Base-by-base conservation (phyloP, 2,329 filamentous ascomycete species). In the Colletotrichum australisinense region DNA sequence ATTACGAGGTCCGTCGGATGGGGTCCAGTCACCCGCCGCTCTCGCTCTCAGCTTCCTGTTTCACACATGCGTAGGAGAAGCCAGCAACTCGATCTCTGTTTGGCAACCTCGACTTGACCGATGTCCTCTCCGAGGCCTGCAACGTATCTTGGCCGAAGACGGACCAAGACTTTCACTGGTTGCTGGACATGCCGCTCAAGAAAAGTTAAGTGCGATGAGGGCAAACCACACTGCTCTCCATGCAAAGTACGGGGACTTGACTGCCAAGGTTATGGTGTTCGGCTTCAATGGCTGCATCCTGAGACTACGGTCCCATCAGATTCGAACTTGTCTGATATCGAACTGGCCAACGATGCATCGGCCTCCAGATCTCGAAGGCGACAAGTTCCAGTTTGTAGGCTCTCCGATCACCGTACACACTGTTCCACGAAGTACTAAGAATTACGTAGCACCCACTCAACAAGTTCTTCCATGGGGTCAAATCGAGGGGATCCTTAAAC, bases 161-260 rank as follows among this genome's bases (percentile, higher is more conserved):
- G 76, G 24, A 77, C 71, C 46, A 80, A 80, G 71, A 79, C 76
- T 3, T 79, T 80, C 67, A 78, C 75, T 5, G 81, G 81, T 8
- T 83, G 81, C 69, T 82, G 80, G 80, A 81, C 81, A 9, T 83
- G 81, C 74, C 81, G 81, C 19, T 73, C 78, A 26, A 77, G 81
- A 22, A 80, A 80, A 73, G 78, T 82, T 71, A 83, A 83, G 75
- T 68, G 65, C 22, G 82, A 83, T 63, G 81, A 83, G 76, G 74
- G 67, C 42, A 77, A 74, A 24, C 82, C 81, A 1, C 69, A 64
- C 12, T 83, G 81, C 60, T 63, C 70, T 56, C 78, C 81, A 67
- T 83, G 82, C 74, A 74, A 67, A 28, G 68, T 72, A 12, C 78
- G 78, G 35, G 69, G 70, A 24, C 71, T 81, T 46, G 59, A 65